Percentiles rank a stretch among this genome's conserved stretches.
Evolutionary conservation across 257 asterid genomes (phyloP).

Genomic region (Solanum corneliomulleri): DNA sequence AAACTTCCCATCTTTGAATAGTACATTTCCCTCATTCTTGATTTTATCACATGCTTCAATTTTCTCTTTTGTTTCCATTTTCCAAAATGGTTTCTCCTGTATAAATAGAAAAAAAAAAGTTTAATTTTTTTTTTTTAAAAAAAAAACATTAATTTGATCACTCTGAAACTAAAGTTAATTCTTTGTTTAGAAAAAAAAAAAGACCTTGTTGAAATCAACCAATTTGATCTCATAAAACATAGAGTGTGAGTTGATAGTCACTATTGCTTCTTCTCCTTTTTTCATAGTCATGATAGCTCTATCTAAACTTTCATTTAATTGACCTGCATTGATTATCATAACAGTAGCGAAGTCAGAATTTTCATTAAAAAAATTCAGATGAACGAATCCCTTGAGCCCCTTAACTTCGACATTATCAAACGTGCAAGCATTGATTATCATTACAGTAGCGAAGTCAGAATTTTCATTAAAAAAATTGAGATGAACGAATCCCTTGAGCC

Average conservation of each 20-base stretch:
- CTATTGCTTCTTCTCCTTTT: conserved; percentile 55
- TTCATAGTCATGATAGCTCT: conserved; percentile 54
- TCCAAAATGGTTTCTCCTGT: conserved; percentile 60
- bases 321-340: conserved; percentile 12
- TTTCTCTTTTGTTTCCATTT: conserved; percentile 43
- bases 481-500: background rate
- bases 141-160: background rate
- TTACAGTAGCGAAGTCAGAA: no score
- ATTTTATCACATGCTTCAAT: conserved; percentile 20
- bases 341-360: no score
- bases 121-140: background rate
- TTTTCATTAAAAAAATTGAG: background rate
- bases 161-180: background rate
- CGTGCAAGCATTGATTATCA: no score
- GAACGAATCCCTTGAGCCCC: background rate
- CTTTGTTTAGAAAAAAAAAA: no score
- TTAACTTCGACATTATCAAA: no score
- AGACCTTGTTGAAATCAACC: conserved; percentile 43
- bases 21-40: conserved; percentile 36
- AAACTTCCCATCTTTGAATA: conserved; percentile 35
- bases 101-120: background rate
- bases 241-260: conserved; percentile 17
- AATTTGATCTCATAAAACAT: conserved; percentile 33
- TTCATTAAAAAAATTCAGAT: background rate
- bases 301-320: conserved; percentile 31